Base-by-base conservation (phyloP, 2,329 filamentous ascomycete genomes). In the Colletotrichum agaves region DNA sequence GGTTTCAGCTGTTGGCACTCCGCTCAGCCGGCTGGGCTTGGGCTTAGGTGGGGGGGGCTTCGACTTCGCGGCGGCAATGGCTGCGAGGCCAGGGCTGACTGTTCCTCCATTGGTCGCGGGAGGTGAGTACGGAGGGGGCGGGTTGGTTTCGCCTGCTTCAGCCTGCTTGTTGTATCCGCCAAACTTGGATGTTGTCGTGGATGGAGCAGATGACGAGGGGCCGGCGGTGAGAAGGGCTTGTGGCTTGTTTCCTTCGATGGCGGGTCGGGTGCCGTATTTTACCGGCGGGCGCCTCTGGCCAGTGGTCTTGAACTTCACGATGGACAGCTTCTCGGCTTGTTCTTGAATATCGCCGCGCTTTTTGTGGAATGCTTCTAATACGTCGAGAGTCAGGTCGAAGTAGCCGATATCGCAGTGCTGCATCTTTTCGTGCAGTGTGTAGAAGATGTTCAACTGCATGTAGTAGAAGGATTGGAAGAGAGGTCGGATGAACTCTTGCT, bases 381-480 rank as follows among this genome's bases (percentile, higher is more conserved):
- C 91, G 75, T 97, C 94, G 35, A 93, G 86, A 2, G 92, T 93
- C 58, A 99, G 87, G 78, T 99, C 93, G 79, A 99, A 99, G 82
- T 99, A 99, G 69, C 94, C 94, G 76, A 99, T 99, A 76, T 98
- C 94, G 78, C 97, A 94, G 72, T 87, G 90, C 82, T 99, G 96
- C 96, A 99, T 99, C 81, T 91, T 93, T 81, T 98, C 95, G 78
- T 99, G 96, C 61, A 99, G 85, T 1, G 96, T 99, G 81, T 99
- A 99, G 80, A 98, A 99, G 72, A 99, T 93, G 80, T 99, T 99
- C 72, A 99, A 88, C 80, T 99, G 96, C 96, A 99, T 99, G 84
- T 98, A 99, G 82, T 99, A 99, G 83, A 99, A 99, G 10, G 93
- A 97, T 79, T 98, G 96, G 85, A 99, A 99, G 7, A 99, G 88